Conservation (phyloP, 176 grass and related monocot species). For the Carex scoparia region DNA sequence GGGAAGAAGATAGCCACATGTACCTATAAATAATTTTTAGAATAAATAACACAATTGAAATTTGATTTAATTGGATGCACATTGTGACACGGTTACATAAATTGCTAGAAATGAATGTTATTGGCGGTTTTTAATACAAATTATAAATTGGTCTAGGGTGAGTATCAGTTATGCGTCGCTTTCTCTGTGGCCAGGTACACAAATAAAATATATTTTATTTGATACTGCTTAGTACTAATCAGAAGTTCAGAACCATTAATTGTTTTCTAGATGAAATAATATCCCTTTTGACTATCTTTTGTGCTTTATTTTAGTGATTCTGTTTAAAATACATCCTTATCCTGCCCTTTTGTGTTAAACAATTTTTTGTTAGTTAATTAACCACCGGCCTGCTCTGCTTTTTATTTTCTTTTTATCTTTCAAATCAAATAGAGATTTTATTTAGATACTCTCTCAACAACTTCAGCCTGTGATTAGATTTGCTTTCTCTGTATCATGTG, state of each 20-base stretch:
- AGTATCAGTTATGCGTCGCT: neutral
- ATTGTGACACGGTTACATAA: neutral
- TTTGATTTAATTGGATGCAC: neutral
- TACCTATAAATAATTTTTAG: neutral
- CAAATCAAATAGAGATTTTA: neutral
- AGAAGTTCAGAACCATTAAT: constrained; percentile 7
- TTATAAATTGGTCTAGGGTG: neutral
- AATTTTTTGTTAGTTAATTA: neutral
- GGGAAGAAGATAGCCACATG: neutral
- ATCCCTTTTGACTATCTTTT: neutral
- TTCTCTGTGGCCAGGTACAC: neutral
- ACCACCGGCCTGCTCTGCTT: neutral
- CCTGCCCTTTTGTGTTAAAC: neutral
- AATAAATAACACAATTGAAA: neutral
- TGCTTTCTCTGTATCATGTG: neutral
- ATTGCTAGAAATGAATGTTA: neutral
- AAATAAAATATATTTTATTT: neutral
- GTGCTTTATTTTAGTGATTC: neutral
- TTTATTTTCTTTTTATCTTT: neutral
- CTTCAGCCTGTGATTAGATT: neutral
- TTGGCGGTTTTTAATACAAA: neutral
- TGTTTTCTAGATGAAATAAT: neutral
- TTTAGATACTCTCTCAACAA: neutral
- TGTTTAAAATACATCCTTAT: neutral
- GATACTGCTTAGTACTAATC: neutral